Conservation (phyloP, 208 protist genomes). For the Crithidia sp. region DNA sequence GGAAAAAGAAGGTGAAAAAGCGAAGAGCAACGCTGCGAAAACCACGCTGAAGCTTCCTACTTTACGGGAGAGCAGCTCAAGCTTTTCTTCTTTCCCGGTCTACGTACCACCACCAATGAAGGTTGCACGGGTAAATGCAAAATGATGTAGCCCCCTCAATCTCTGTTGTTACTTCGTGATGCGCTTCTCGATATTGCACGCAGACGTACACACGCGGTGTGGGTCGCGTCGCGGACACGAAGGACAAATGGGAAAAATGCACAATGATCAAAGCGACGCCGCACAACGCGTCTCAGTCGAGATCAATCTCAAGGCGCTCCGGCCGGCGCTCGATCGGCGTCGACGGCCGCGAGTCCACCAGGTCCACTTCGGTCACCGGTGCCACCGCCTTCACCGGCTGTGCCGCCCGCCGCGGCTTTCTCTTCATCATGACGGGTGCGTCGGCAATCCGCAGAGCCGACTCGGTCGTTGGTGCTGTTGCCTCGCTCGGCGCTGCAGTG, state of each 20-base stretch:
- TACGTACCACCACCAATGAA: too few relatives aligned
- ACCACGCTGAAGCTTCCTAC: too few relatives aligned
- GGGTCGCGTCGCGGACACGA: not conserved
- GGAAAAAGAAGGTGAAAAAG: not conserved
- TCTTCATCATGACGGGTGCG: slow-evolving; percentile 15
- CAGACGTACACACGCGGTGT: too few relatives aligned
- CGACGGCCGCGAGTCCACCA: slow-evolving; percentile 12
- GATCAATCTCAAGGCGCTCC: slow-evolving; percentile 30
- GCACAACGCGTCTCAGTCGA: slow-evolving; percentile 5
- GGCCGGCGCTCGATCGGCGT: not conserved
- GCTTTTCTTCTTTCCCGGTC: too few relatives aligned
- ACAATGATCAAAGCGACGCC: not conserved
- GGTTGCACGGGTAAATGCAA: too few relatives aligned
- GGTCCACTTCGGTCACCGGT: not conserved
- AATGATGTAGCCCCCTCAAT: too few relatives aligned
- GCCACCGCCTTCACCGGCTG: not conserved
- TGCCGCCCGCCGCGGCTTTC: not conserved
- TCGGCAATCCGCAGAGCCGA: slow-evolving; percentile 2
- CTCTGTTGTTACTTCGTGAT: too few relatives aligned
- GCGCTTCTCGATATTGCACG: too few relatives aligned
- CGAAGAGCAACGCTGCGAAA: not conserved
- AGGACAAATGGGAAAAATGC: not conserved
- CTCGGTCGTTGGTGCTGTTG: not conserved
- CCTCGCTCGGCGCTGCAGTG: not conserved
- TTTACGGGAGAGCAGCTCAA: too few relatives aligned